Evolutionary conservation across 345 rosid genomes (phyloP).

Genomic region (Cardiospermum halicacabum): DNA sequence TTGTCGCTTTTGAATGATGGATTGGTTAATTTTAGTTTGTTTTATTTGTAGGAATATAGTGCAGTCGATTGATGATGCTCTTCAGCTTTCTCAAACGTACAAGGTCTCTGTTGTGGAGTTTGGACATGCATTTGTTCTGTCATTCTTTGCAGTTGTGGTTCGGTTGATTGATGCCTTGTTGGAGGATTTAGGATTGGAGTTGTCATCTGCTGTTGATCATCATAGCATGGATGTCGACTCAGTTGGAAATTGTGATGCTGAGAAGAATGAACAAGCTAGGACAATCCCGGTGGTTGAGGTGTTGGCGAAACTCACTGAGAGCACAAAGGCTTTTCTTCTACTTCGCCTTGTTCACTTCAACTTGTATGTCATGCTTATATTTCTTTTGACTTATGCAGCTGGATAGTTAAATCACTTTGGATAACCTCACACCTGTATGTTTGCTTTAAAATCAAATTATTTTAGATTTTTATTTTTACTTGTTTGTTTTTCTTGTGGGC

Average conservation of each 20-base stretch:
- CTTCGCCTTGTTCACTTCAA: slow-evolving; percentile 51
- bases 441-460: background rate
- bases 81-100: slow-evolving; percentile 41
- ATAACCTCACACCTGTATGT: background rate
- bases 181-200: slow-evolving; percentile 42
- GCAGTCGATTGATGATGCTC: slow-evolving; percentile 39
- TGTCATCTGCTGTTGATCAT: slow-evolving; percentile 17
- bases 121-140: slow-evolving; percentile 45
- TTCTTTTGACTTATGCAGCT: background rate
- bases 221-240: slow-evolving; percentile 35
- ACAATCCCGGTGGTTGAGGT: slow-evolving; percentile 39
- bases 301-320: slow-evolving; percentile 37
- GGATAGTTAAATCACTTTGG: background rate
- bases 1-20: background rate
- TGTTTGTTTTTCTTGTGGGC: background rate
- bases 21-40: background rate
- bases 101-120: slow-evolving; percentile 30
- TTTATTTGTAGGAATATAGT: slow-evolving; percentile 39
- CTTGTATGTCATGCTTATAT: slow-evolving; percentile 31
- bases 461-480: slow-evolving; percentile 3
- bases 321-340: slow-evolving; percentile 38
- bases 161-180: slow-evolving; percentile 38
- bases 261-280: slow-evolving; percentile 27
- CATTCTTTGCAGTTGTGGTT: slow-evolving; percentile 33
- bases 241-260: slow-evolving; percentile 13